A percentile compares a stretch with the other conserved stretches of the same genome.
Evolutionary conservation across 2,329 filamentous ascomycete species (phyloP).

Genomic region (Graphium sp.): DNA sequence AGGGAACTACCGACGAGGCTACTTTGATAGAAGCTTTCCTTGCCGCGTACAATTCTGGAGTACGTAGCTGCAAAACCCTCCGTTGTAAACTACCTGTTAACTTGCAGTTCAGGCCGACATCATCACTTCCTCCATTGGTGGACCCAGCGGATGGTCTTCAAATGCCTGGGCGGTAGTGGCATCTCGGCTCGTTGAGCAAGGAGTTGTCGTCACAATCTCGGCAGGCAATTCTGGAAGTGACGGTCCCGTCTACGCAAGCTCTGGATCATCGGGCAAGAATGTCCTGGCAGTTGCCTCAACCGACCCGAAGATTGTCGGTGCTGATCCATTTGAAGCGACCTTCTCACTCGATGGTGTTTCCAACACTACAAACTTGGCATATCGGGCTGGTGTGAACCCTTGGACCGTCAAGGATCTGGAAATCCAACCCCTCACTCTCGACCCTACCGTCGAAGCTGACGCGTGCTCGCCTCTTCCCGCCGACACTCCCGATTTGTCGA

Average conservation of each 20-base stretch:
- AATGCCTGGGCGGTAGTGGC: slow-evolving; percentile 24
- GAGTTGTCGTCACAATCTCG: slow-evolving; percentile 30
- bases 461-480: slow-evolving; percentile 12
- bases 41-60: slow-evolving; percentile 15
- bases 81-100: neutral
- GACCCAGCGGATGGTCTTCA: slow-evolving; percentile 18
- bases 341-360: too few species aligned
- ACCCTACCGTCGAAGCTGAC: slow-evolving; percentile 10
- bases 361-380: neutral
- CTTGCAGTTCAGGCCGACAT: slow-evolving; percentile 14
- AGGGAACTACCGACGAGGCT: slow-evolving; percentile 10
- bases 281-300: slow-evolving; percentile 26
- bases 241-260: slow-evolving; percentile 27
- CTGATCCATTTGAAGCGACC: slow-evolving; percentile 1
- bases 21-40: slow-evolving; percentile 17
- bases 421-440: slow-evolving; percentile 9
- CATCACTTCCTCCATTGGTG: slow-evolving; percentile 22
- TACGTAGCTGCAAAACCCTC: slow-evolving; percentile 6
- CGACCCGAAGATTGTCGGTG: slow-evolving; percentile 3
- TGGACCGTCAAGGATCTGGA: neutral
- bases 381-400: neutral
- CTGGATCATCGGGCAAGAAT: slow-evolving; percentile 21
- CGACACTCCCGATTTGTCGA: slow-evolving; percentile 8
- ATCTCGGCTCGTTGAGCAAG: slow-evolving; percentile 21
- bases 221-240: slow-evolving; percentile 31